A percentile compares a stretch with the other conserved stretches of the same genome.
Conservation (phyloP, 140 eudicot species). For the Ambrosia hybrid region DNA sequence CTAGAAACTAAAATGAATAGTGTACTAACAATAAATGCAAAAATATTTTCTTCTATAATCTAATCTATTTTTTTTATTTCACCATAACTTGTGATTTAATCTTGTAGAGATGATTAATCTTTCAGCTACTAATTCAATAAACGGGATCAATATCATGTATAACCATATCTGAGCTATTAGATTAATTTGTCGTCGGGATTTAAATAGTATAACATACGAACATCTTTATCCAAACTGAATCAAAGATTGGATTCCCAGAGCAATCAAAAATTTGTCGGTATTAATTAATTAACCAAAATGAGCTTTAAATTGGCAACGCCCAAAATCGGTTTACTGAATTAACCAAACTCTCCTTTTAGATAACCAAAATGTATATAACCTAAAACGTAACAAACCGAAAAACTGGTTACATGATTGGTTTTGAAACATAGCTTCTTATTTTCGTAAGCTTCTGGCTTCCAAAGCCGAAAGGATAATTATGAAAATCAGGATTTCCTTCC, state of each 20-base stretch:
- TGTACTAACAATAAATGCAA: not conserved
- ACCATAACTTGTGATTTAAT: not conserved
- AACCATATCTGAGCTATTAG: constrained; percentile 9
- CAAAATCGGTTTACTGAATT: too few species aligned
- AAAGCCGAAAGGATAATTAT: not conserved
- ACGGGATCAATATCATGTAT: not conserved
- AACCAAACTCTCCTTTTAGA: not conserved
- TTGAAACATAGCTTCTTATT: not conserved
- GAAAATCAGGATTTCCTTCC: too few species aligned
- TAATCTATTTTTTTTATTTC: not conserved
- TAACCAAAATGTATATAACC: not conserved
- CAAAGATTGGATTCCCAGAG: not conserved
- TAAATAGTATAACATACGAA: not conserved
- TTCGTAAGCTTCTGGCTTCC: not conserved
- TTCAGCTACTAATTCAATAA: not conserved
- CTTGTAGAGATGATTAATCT: not conserved
- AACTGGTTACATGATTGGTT: not conserved
- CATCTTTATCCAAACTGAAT: not conserved
- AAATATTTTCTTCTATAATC: not conserved
- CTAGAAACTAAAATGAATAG: not conserved
- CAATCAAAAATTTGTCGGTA: not conserved
- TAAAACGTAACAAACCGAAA: too few species aligned
- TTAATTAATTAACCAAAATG: too few species aligned
- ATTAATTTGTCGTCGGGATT: not conserved
- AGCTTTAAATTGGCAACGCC: too few species aligned